phyloP scores from a whole-genome alignment of 345 rosid species.

The Adansonia digitata region DNA sequence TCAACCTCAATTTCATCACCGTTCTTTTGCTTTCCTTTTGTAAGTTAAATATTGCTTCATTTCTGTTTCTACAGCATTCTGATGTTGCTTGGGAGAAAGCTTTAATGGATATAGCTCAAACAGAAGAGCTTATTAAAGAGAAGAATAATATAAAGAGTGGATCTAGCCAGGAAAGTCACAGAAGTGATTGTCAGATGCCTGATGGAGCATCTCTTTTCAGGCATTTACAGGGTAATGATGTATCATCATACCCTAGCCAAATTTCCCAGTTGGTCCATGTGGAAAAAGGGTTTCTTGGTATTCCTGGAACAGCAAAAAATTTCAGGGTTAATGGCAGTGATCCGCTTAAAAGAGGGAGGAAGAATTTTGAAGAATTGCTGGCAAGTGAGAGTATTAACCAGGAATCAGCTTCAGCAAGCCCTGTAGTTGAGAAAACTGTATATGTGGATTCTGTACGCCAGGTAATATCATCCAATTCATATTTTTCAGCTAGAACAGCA shows the following conservation, averaged over 20 bases:
- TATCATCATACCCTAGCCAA: conserved; percentile 2
- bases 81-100: conserved; percentile 21
- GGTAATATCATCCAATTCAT: conserved; percentile 27
- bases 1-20: not conserved
- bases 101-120: conserved; percentile 9
- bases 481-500: conserved; percentile 21
- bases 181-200: conserved; percentile 13
- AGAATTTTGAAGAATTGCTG: conserved; percentile 44
- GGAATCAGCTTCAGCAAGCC: conserved; percentile 35
- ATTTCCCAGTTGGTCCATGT: conserved; percentile 6
- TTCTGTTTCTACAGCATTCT: conserved; percentile 23
- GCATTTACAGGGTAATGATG: conserved; percentile 26
- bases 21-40: not conserved
- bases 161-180: conserved; percentile 6
- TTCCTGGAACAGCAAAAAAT: conserved; percentile 23
- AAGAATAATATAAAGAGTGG: conserved; percentile 22
- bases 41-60: not conserved
- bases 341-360: conserved; percentile 20
- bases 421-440: conserved; percentile 65
- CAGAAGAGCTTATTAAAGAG: conserved; percentile 20
- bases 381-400: conserved; percentile 43
- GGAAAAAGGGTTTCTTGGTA: conserved; percentile 18
- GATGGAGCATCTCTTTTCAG: conserved; percentile 30
- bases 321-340: conserved; percentile 11
- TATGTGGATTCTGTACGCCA: conserved; percentile 58